These are phyloP conservation scores for Austropuccinia psidii DNA, from an alignment of 1,284 basidiomycete genomes.

Conservation along the genomic window DNA sequence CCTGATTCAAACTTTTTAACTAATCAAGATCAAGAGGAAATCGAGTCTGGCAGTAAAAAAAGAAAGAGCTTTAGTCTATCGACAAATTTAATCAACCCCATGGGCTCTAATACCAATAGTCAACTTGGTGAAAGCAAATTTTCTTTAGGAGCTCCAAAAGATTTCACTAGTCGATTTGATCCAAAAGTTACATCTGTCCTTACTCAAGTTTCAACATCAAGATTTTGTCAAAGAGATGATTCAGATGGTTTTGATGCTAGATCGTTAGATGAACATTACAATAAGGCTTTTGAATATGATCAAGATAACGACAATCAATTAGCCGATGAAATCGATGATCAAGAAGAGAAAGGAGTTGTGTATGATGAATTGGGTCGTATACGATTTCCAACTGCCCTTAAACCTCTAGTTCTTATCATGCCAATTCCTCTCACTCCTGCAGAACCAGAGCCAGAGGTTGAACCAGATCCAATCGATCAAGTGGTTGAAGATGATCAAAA, in stretches of 20 bases:
- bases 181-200: constrained; percentile 28
- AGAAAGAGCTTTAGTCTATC: no score
- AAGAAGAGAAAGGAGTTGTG: not conserved
- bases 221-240: not conserved
- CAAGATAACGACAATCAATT: not conserved
- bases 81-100: not conserved
- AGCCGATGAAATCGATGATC: not conserved
- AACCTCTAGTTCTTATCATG: constrained; percentile 29
- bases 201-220: not conserved
- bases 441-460: constrained; percentile 14
- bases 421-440: constrained; percentile 30
- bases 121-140: constrained; percentile 4
- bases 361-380: constrained; percentile 33
- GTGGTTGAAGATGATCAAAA: not conserved
- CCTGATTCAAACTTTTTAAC: not conserved
- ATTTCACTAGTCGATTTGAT: constrained; percentile 34
- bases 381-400: constrained; percentile 26
- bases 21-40: not conserved
- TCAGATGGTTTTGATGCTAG: not conserved
- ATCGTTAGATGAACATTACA: constrained; percentile 2
- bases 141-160: constrained; percentile 7
- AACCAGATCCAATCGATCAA: no score
- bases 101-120: not conserved
- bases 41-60: not conserved
- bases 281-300: no score